These are phyloP conservation scores for Phytophthora pisi DNA, from an alignment of 352 stramenopile species.

Conservation along the genomic window DNA sequence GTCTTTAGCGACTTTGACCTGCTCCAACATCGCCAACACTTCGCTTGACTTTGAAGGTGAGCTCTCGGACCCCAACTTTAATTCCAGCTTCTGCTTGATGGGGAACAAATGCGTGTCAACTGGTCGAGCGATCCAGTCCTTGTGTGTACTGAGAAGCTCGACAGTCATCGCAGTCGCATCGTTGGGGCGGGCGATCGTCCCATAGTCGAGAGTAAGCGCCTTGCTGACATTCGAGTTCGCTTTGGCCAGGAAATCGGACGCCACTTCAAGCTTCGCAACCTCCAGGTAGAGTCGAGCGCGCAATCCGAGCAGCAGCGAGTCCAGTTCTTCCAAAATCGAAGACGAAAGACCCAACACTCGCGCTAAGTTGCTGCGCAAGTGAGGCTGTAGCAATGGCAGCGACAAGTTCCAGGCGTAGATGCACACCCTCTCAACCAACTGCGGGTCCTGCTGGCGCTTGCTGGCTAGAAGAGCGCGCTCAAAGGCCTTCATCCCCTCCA, in stretches of 20 bases:
- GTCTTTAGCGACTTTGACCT: conserved; percentile 75
- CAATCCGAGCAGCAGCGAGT: conserved; percentile 81
- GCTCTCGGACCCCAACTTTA: conserved; percentile 68
- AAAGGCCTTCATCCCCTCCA: conserved; percentile 79
- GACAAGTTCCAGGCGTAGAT: conserved; percentile 85
- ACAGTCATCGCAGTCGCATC: conserved; percentile 27
- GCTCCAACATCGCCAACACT: conserved; percentile 70
- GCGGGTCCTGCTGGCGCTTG: conserved; percentile 75
- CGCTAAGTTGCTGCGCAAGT: conserved; percentile 71
- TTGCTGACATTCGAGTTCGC: conserved; percentile 66
- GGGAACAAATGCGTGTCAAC: conserved; percentile 76
- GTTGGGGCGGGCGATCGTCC: conserved; percentile 20
- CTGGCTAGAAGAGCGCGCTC: conserved; percentile 80
- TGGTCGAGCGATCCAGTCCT: conserved; percentile 34
- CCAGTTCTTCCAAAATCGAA: conserved; percentile 69
- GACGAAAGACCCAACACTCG: conserved; percentile 72
- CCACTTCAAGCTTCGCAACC: conserved; percentile 86
- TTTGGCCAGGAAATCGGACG: conserved; percentile 85
- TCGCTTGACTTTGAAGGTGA: conserved; percentile 40
- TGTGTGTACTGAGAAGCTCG: conserved; percentile 24
- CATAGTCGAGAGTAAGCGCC: conserved; percentile 72
- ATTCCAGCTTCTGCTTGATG: conserved; percentile 63
- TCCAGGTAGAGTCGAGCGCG: conserved; percentile 86
- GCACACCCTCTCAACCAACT: conserved; percentile 83
- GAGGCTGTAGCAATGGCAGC: conserved; percentile 75